A percentile compares a stretch with the other conserved stretches of the same genome.
Conservation (phyloP, 2,329 filamentous ascomycete genomes). For the Trichoderma lentiforme region DNA sequence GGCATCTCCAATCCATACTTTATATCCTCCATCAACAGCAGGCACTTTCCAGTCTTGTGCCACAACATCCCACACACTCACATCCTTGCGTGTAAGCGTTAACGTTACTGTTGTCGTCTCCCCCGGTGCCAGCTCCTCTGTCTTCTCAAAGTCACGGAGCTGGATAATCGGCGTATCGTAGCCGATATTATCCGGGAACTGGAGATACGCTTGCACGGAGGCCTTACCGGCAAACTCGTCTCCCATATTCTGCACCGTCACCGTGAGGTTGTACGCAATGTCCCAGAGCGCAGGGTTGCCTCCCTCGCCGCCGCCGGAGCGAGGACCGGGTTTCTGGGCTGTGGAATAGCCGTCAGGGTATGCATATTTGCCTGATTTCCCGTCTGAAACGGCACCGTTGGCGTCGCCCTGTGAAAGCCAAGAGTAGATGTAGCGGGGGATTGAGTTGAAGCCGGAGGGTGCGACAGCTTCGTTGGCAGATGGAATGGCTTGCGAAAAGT, state of each 20-base stretch:
- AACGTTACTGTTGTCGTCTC: constrained; percentile 54
- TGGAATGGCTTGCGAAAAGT: constrained; percentile 51
- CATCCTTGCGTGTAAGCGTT: constrained; percentile 61
- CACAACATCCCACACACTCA: constrained; percentile 69
- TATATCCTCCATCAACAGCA: constrained; percentile 35
- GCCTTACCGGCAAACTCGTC: constrained; percentile 40
- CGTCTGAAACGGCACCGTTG: constrained; percentile 39
- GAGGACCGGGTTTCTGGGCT: constrained; percentile 41
- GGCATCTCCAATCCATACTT: constrained; percentile 39
- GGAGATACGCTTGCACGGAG: constrained; percentile 45
- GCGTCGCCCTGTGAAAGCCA: constrained; percentile 51
- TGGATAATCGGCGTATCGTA: constrained; percentile 64
- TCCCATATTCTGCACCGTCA: constrained; percentile 54
- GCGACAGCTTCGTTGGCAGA: constrained; percentile 53
- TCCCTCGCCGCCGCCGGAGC: constrained; percentile 66
- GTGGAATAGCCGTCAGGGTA: constrained; percentile 67
- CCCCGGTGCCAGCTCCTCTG: constrained; percentile 50
- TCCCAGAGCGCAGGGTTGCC: constrained; percentile 66
- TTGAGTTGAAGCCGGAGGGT: constrained; percentile 54
- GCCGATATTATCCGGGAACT: constrained; percentile 35
- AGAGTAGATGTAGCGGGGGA: constrained; percentile 68
- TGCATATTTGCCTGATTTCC: constrained; percentile 45
- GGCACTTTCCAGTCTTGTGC: constrained; percentile 65
- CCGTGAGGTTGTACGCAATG: constrained; percentile 39
- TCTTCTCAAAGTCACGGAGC: constrained; percentile 72